Percentiles rank a stretch among this genome's conserved stretches.
These are phyloP conservation scores for Coniochaeta sp. DNA, from an alignment of 2,329 filamentous ascomycete genomes.

Conservation along the genomic window DNA sequence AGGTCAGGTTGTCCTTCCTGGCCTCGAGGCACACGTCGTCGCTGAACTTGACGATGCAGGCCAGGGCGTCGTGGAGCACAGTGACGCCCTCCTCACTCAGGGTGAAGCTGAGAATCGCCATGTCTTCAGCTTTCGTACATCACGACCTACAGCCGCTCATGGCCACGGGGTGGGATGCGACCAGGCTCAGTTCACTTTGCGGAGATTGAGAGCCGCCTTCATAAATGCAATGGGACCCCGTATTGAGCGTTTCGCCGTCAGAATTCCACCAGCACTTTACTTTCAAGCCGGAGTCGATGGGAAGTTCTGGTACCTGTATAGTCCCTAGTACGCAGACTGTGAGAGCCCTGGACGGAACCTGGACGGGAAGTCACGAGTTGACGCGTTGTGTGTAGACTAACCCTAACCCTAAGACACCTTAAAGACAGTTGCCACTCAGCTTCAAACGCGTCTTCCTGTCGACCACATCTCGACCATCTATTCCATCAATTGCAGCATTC, in stretches of 20 bases:
- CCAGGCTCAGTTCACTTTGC: background rate
- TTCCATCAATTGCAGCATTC: background rate
- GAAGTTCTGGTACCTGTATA: background rate
- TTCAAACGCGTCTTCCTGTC: background rate
- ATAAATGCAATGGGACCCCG: background rate
- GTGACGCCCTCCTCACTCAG: conserved; percentile 66
- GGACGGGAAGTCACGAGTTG: background rate
- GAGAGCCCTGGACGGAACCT: background rate
- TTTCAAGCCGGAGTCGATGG: background rate
- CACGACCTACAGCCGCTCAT: background rate
- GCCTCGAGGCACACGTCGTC: conserved; percentile 73
- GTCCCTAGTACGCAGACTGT: too few relatives aligned
- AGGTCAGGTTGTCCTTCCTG: conserved; percentile 60
- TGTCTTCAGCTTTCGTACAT: conserved; percentile 16
- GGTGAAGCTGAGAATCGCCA: conserved; percentile 65
- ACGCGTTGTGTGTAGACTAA: background rate
- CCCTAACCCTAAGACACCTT: too few relatives aligned
- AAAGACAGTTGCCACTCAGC: conserved; percentile 39
- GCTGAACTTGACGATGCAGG: conserved; percentile 72
- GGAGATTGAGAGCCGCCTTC: background rate
- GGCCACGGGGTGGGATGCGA: background rate
- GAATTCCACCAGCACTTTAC: background rate
- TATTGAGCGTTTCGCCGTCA: too few relatives aligned
- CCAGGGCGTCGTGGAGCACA: conserved; percentile 64
- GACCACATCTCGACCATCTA: background rate